Conservation (phyloP, 208 protist genomes). For the Ichthyophonus hoferi region DNA sequence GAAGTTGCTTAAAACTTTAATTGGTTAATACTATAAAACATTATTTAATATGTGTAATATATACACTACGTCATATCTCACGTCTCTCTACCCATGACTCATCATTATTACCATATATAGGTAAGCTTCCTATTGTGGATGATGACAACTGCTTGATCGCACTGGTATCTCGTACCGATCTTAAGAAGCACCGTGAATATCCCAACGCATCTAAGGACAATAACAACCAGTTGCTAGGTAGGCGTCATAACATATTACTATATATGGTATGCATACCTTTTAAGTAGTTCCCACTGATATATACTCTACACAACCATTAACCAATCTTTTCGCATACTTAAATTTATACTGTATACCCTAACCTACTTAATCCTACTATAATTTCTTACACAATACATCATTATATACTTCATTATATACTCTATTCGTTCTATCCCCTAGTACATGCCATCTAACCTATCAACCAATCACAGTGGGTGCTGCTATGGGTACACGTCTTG, state of each 20-base stretch:
- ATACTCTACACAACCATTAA: too few species aligned
- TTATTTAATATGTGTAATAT: too few species aligned
- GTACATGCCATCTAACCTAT: neutral
- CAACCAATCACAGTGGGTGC: conserved; percentile 62
- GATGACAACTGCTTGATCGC: conserved; percentile 78
- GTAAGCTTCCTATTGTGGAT: conserved; percentile 92
- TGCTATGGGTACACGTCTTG: conserved; percentile 78
- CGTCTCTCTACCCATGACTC: neutral
- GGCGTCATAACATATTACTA: too few species aligned
- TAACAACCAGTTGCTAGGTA: conserved; percentile 46
- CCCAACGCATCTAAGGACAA: conserved; percentile 60
- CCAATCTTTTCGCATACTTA: too few species aligned
- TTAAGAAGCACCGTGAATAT: conserved; percentile 69
- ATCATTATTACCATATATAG: conserved; percentile 37
- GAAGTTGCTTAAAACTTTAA: too few species aligned
- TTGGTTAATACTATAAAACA: neutral
- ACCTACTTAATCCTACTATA: too few species aligned
- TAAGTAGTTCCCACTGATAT: too few species aligned
- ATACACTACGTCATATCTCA: too few species aligned
- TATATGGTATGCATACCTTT: too few species aligned
- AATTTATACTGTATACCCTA: too few species aligned
- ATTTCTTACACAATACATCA: too few species aligned
- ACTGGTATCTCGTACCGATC: conserved; percentile 69
- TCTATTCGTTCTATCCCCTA: neutral
- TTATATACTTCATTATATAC: too few species aligned